Evolutionary conservation across 1,284 basidiomycete genomes (phyloP).

Genomic region (Fistulinella cinereoalba): DNA sequence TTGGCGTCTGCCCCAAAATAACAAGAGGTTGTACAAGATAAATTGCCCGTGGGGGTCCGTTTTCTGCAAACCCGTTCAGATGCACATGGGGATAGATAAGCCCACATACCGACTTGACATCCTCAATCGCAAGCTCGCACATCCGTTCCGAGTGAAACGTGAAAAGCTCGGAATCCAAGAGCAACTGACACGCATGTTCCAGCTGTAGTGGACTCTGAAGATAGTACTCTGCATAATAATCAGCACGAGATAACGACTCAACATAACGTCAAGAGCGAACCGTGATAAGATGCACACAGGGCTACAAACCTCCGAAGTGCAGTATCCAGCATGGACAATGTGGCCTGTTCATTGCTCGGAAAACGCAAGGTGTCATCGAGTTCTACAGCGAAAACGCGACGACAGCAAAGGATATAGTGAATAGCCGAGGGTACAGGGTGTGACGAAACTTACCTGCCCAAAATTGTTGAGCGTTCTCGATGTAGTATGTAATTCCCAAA

Average conservation of each 20-base stretch:
- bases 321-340: slow-evolving; percentile 73
- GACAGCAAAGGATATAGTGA: slow-evolving; percentile 6
- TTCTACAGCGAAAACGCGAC: slow-evolving; percentile 51
- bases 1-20: slow-evolving; percentile 72
- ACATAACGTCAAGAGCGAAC: slow-evolving; percentile 43
- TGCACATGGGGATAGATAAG: neutral
- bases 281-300: slow-evolving; percentile 82
- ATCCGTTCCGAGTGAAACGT: slow-evolving; percentile 86
- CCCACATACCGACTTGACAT: slow-evolving; percentile 61
- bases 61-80: slow-evolving; percentile 44
- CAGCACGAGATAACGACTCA: too few relatives aligned
- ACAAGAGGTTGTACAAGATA: slow-evolving; percentile 76
- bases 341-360: slow-evolving; percentile 56
- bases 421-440: neutral
- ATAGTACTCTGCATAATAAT: slow-evolving; percentile 77
- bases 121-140: slow-evolving; percentile 72
- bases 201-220: slow-evolving; percentile 78
- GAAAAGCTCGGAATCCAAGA: slow-evolving; percentile 84
- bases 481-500: slow-evolving; percentile 74
- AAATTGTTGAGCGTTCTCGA: slow-evolving; percentile 79
- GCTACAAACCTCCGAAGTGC: slow-evolving; percentile 74
- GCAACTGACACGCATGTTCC: slow-evolving; percentile 70
- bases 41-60: slow-evolving; percentile 88
- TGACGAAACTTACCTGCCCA: slow-evolving; percentile 67
- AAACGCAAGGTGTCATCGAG: slow-evolving; percentile 79